These are phyloP conservation scores for Lippia alba DNA, from an alignment of 305 asterid genomes.

Conservation along the genomic window DNA sequence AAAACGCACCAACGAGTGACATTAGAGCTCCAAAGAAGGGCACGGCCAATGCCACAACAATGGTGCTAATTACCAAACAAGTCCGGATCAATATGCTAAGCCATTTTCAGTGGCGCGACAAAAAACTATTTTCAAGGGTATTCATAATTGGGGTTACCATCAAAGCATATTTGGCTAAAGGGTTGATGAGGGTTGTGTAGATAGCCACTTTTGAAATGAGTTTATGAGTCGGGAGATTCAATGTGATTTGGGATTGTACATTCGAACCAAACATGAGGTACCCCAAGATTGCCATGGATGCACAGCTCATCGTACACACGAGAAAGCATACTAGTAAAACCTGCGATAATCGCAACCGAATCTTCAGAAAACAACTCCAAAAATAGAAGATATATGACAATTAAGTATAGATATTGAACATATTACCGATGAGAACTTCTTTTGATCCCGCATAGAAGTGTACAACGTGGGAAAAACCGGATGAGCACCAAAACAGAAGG, in stretches of 20 bases:
- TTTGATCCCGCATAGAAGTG: conserved; percentile 65
- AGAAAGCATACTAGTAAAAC: conserved; percentile 51
- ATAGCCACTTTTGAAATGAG: conserved; percentile 56
- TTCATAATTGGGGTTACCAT: conserved; percentile 52
- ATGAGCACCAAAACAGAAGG: conserved; percentile 78
- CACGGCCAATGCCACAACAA: conserved; percentile 52
- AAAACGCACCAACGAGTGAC: conserved; percentile 86
- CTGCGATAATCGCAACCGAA: conserved; percentile 33
- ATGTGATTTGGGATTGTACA: conserved; percentile 56
- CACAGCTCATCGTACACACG: conserved; percentile 48
- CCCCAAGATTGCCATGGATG: conserved; percentile 53
- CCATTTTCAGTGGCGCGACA: conserved; percentile 21
- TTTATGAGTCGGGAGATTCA: conserved; percentile 46
- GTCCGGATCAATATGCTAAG: conserved; percentile 51
- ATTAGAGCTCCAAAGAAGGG: conserved; percentile 70
- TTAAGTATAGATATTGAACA: background rate
- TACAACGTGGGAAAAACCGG: conserved; percentile 74
- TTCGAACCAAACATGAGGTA: conserved; percentile 55
- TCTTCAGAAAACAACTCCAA: background rate
- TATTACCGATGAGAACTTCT: conserved; percentile 66
- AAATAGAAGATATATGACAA: too few species aligned
- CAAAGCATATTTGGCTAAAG: conserved; percentile 55
- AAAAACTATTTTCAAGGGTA: conserved; percentile 44
- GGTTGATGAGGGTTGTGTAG: conserved; percentile 59
- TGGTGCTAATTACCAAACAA: conserved; percentile 58